Evolutionary conservation across 306 rosid species (phyloP).

Genomic region (Pueraria montana): DNA sequence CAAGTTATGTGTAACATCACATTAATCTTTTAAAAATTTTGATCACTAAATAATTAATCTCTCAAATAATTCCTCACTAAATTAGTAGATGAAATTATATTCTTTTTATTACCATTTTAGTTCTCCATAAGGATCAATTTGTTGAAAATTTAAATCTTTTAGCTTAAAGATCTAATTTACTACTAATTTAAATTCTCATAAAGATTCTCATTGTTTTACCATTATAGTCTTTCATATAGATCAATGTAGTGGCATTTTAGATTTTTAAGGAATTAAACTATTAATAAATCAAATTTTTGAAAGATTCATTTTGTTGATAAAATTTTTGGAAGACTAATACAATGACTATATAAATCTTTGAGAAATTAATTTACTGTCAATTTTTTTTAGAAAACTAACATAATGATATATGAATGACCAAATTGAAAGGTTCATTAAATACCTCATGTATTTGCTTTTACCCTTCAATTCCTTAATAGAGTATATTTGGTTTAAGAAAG

Average conservation of each 20-base stretch:
- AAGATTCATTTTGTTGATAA: not conserved
- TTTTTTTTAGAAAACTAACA: too few species aligned
- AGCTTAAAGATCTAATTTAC: not conserved
- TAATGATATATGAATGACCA: too few species aligned
- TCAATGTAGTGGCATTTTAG: not conserved
- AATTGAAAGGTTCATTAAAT: too few species aligned
- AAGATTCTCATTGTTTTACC: not conserved
- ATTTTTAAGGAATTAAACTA: not conserved
- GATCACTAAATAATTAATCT: too few species aligned
- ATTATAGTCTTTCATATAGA: not conserved
- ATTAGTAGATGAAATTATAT: not conserved
- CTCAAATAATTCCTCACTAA: too few species aligned
- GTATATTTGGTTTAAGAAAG: too few species aligned
- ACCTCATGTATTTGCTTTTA: too few species aligned
- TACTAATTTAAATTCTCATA: not conserved
- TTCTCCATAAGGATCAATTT: not conserved
- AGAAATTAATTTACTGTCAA: too few species aligned
- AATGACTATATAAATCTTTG: too few species aligned
- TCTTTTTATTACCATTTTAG: not conserved
- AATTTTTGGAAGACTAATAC: not conserved
- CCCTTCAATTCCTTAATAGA: too few species aligned
- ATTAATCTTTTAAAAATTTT: too few species aligned
- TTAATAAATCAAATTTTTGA: not conserved
- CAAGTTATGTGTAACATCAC: too few species aligned
- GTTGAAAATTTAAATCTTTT: not conserved